Evolutionary conservation across 208 protist genomes (phyloP), one percentile per base, ranked within the genome.

Genomic region (Strigomonas culicis): DNA sequence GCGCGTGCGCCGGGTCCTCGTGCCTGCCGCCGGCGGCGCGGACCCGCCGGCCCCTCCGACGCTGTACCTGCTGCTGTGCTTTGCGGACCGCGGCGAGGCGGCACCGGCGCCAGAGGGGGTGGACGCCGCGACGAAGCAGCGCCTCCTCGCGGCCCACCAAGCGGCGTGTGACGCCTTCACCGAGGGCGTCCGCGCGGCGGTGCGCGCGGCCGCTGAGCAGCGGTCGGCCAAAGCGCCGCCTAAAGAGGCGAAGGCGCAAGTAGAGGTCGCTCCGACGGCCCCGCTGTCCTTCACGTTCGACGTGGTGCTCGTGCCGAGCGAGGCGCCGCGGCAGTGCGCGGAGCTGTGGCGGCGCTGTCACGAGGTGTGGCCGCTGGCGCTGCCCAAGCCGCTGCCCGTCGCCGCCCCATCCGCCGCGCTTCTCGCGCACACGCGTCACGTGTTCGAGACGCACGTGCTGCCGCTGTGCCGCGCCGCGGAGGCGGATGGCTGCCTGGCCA

Each of bases 321-420:
- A 68, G 27, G 74, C 77, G 0, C 85, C 82, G 6, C 82, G 79
- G 17, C 72, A 70, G 53, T 71, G 71, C 8, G 79, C 80, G 1
- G 72, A 62, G 11, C 64, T 74, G 44, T 95, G 86, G 85, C 41
- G 31, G 32, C 59, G 68, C 21, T 88, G 81, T 50, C 89, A 84
- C 43, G 51, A 25, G 0, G 28, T 88, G 22, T 95, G 90, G 87
- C 90, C 90, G 0, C 65, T 95, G 36, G 70, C 86, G 4, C 51
- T 80, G 4, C 90, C 90, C 8, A 81, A 84, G 51, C 90, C 90
- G 36, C 75, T 61, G 30, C 63, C 58, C 15, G 53, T 46, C 0
- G 36, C 44, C 17, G 36, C 19, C n/a, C 71, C 81, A 2, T 66
- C 74, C 1, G 17, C 43, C 0, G 44, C 43, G 6, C 51, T 78